Evolutionary conservation across 345 rosid genomes (phyloP).

Genomic region (Lepidium africanum): DNA sequence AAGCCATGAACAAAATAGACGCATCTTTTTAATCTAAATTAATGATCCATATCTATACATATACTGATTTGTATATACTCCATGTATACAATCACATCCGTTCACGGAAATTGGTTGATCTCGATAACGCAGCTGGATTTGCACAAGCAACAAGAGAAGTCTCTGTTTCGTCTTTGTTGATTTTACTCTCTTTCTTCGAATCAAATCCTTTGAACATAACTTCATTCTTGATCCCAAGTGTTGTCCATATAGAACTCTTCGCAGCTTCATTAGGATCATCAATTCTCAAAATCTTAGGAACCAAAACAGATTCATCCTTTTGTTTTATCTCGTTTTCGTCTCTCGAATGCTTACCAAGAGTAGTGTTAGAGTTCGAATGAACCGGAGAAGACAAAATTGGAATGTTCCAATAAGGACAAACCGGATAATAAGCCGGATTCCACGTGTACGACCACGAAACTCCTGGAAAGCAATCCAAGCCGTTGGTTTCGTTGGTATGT

Average conservation of each 20-base stretch:
- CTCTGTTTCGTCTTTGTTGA: conserved; percentile 25
- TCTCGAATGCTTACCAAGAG: conserved; percentile 65
- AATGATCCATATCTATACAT: not conserved
- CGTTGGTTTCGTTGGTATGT: conserved; percentile 26
- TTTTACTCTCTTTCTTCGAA: conserved; percentile 36
- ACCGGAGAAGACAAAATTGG: conserved; percentile 41
- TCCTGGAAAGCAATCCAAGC: conserved; percentile 41
- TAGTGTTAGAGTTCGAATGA: conserved; percentile 27
- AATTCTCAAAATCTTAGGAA: conserved; percentile 64
- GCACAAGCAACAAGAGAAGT: conserved; percentile 42
- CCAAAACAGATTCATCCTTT: conserved; percentile 46
- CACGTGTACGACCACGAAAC: conserved; percentile 84
- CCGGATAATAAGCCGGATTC: conserved; percentile 47
- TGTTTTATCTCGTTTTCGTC: conserved; percentile 30
- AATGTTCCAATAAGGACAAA: conserved; percentile 62
- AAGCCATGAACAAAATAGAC: not conserved
- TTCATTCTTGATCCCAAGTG: conserved; percentile 59
- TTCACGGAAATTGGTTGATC: conserved; percentile 68
- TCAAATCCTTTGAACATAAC: conserved; percentile 50
- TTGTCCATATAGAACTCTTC: conserved; percentile 71
- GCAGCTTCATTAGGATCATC: conserved; percentile 70
- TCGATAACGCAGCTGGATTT: conserved; percentile 85
- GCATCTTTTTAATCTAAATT: not conserved
- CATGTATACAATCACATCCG: conserved; percentile 24
- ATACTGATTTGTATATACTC: not conserved